These are phyloP conservation scores for Tolypocladium tundrense DNA, from an alignment of 2,329 filamentous ascomycete genomes.

Conservation along the genomic window DNA sequence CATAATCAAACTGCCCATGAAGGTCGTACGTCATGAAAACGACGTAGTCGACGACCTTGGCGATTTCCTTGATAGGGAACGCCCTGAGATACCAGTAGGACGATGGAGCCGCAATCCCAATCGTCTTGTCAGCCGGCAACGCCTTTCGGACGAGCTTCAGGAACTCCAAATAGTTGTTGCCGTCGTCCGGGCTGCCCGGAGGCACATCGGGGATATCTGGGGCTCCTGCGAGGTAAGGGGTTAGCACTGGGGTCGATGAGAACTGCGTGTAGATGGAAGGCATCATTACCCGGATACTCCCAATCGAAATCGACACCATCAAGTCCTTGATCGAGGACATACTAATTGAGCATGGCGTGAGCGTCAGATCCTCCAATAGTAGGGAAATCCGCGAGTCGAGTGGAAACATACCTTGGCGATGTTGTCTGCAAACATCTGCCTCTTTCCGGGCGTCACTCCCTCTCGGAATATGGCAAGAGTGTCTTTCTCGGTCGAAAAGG, in stretches of 20 bases:
- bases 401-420: conserved; percentile 8
- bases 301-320: conserved; percentile 32
- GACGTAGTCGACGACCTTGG: conserved; percentile 19
- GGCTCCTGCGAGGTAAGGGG: conserved; percentile 1
- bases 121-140: conserved; percentile 9
- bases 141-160: conserved; percentile 2
- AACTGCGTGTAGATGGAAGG: not conserved
- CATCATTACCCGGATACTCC: conserved; percentile 22
- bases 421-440: conserved; percentile 19
- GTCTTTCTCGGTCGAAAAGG: conserved; percentile 7
- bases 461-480: conserved; percentile 10
- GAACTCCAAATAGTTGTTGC: conserved; percentile 8
- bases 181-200: conserved; percentile 7
- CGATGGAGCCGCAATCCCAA: conserved; percentile 19
- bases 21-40: conserved; percentile 25
- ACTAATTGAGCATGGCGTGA: conserved; percentile 7
- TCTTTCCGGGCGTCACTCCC: conserved; percentile 15
- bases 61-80: conserved; percentile 19
- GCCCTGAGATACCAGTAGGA: conserved; percentile 23
- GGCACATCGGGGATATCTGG: conserved; percentile 18
- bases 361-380: not conserved
- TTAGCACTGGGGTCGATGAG: not conserved
- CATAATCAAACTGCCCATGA: conserved; percentile 20
- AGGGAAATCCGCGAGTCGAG: not conserved
- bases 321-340: conserved; percentile 23